Percentiles rank a stretch among this genome's conserved stretches.
These are phyloP conservation scores for Leccinum broughii DNA, from an alignment of 768 basidiomycete genomes.

Conservation along the genomic window DNA sequence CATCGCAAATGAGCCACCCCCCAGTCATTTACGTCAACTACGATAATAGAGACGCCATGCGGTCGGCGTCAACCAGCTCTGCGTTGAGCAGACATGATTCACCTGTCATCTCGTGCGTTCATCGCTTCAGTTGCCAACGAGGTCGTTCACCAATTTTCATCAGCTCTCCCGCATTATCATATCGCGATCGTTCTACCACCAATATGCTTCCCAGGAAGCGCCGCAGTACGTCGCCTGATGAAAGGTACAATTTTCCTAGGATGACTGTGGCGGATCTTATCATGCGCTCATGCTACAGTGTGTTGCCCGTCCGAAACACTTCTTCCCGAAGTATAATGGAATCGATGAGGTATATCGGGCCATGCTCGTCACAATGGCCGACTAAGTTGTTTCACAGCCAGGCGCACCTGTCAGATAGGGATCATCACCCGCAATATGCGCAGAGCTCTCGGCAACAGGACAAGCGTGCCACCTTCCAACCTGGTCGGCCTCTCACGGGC, in stretches of 20 bases:
- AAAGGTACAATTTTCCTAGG: conserved; percentile 16
- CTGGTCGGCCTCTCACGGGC: conserved; percentile 9
- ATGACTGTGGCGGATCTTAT: conserved; percentile 12
- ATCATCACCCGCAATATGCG: conserved; percentile 6
- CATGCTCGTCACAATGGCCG: conserved; percentile 1
- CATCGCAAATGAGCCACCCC: conserved; percentile 42
- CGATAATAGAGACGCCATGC: conserved; percentile 34
- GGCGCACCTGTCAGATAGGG: conserved; percentile 23
- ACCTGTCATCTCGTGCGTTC: conserved; percentile 32
- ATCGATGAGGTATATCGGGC: conserved; percentile 29
- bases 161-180: conserved; percentile 33
- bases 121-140: conserved; percentile 15
- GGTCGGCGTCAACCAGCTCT: conserved; percentile 33
- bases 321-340: conserved; percentile 24
- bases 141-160: conserved; percentile 16
- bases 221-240: conserved; percentile 34
- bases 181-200: conserved; percentile 29
- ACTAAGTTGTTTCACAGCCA: conserved; percentile 21
- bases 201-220: conserved; percentile 35
- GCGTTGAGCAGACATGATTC: conserved; percentile 31
- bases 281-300: conserved; percentile 11
- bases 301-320: conserved; percentile 12
- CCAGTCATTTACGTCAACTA: conserved; percentile 42
- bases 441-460: conserved; percentile 19
- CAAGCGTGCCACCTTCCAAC: conserved; percentile 6